Evolutionary conservation across 768 basidiomycete genomes (phyloP), one percentile per base, ranked within the genome.

Genomic region (Phylloporus sp.): DNA sequence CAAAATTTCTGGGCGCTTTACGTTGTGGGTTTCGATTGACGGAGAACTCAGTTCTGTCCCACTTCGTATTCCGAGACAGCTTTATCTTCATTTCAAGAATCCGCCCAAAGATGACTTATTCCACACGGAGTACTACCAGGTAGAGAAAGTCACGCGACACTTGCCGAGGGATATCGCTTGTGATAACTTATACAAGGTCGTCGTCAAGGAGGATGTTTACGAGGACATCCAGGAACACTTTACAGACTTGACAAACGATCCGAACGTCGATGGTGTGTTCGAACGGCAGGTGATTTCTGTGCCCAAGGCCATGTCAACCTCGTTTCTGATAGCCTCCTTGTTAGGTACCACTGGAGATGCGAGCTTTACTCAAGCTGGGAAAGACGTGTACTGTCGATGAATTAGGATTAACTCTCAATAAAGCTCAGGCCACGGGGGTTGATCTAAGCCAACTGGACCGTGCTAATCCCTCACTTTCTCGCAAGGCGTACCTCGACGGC

Each of bases 251-350:
- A 90, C 81, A 48, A 96, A 96, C 60, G 89, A 94, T 58, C 90
- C 94, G 0, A 91, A 89, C 59, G 90, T 97, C 9, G 92, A 97
- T 56, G 92, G 91, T 1, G 87, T 96, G 4, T 99, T 85, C 58
- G 96, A 99, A 68, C 75, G 85, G 17, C 93, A 98, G 77, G 90
- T 92, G 53, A 34, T 73, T 54, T 3, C 39, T 39, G 15, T 21
- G 2, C 23, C 42, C 13, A 14, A 9, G 26, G 8, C 17, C 35
- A 6, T 26, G 27, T 13, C 20, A 35, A 39, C 22, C 2, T 6
- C 22, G 15, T 46, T 21, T 31, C 23, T 46, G 21, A 46, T 36
- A 24, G 44, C 27, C 28, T 11, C 13, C 46, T 8, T 21, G 33
- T 20, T 48, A 93, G 91, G 75, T 97, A 14, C 90, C 96, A 8